A percentile compares a stretch with the other conserved stretches of the same genome.
These are phyloP conservation scores for Tylopilus felleus DNA, from an alignment of 768 basidiomycete species.

Conservation along the genomic window DNA sequence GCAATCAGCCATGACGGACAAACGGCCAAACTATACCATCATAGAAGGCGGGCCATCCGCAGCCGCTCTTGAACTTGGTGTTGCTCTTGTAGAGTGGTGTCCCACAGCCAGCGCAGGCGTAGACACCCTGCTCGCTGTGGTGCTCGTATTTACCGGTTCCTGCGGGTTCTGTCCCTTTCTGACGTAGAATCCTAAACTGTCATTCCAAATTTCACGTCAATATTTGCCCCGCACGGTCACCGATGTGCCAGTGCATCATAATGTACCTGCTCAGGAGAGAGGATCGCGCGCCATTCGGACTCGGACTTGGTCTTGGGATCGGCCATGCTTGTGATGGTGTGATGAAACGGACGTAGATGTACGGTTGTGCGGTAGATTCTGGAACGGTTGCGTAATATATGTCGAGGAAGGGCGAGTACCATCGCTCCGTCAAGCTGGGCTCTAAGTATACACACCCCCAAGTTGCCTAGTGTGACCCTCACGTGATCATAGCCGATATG, in stretches of 20 bases:
- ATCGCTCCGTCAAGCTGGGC: too few relatives aligned
- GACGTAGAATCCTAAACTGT: constrained; percentile 80
- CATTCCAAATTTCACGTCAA: not conserved
- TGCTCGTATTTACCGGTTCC: constrained; percentile 82
- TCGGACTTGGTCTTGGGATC: constrained; percentile 51
- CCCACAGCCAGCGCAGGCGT: constrained; percentile 75
- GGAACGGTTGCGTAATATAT: too few relatives aligned
- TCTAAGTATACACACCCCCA: too few relatives aligned
- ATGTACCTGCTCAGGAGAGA: constrained; percentile 80
- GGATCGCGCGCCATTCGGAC: constrained; percentile 77
- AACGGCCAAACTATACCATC: constrained; percentile 53
- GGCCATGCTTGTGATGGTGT: constrained; percentile 7
- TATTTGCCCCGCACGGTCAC: not conserved
- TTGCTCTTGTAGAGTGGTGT: constrained; percentile 83
- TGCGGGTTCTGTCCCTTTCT: constrained; percentile 83
- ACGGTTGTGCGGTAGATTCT: too few relatives aligned
- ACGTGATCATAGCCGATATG: too few relatives aligned
- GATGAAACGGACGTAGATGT: not conserved
- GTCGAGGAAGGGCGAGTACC: too few relatives aligned
- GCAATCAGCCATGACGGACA: not conserved
- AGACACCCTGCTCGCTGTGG: constrained; percentile 61
- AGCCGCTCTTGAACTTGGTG: constrained; percentile 91
- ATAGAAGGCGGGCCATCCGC: constrained; percentile 98
- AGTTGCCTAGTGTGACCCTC: too few relatives aligned
- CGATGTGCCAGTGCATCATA: too few relatives aligned